A percentile compares a stretch with the other conserved stretches of the same genome.
phyloP scores from a whole-genome alignment of 768 basidiomycete species.

The Mrakia frigida region DNA sequence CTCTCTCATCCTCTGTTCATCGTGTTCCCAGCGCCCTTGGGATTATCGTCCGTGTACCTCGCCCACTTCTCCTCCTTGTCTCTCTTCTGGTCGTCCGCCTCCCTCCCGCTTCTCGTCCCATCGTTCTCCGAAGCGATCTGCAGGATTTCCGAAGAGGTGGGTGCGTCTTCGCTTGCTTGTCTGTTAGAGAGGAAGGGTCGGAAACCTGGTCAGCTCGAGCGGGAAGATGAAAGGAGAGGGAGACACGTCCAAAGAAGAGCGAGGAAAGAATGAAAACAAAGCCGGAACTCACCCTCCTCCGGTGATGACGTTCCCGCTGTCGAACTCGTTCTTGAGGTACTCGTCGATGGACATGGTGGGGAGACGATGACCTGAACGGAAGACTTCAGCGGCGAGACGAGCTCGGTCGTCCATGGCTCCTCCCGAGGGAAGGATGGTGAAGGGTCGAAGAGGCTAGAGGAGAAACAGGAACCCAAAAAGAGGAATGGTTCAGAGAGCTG shows the following conservation, averaged over 20 bases:
- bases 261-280: no score
- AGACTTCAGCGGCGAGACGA: constrained; percentile 71
- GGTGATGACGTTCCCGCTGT: constrained; percentile 50
- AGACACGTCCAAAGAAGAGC: no score
- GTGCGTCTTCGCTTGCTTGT: constrained; percentile 59
- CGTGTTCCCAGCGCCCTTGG: constrained; percentile 89
- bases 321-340: constrained; percentile 73
- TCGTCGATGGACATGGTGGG: constrained; percentile 96
- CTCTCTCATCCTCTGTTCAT: constrained; percentile 57
- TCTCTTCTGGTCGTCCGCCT: constrained; percentile 68
- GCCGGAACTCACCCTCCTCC: constrained; percentile 66
- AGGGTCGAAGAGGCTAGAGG: constrained; percentile 76
- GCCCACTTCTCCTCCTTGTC: constrained; percentile 90
- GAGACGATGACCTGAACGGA: constrained; percentile 71
- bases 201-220: no score
- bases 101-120: constrained; percentile 62
- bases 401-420: constrained; percentile 57
- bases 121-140: constrained; percentile 76
- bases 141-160: constrained; percentile 73
- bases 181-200: constrained; percentile 45
- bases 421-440: constrained; percentile 79
- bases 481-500: no score
- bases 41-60: constrained; percentile 73
- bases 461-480: neutral
- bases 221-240: constrained; percentile 12